A percentile compares a stretch with the other conserved stretches of the same genome.
phyloP scores from a whole-genome alignment of 192 early-diverging fungal species.

The Rhizophagus sp. region DNA sequence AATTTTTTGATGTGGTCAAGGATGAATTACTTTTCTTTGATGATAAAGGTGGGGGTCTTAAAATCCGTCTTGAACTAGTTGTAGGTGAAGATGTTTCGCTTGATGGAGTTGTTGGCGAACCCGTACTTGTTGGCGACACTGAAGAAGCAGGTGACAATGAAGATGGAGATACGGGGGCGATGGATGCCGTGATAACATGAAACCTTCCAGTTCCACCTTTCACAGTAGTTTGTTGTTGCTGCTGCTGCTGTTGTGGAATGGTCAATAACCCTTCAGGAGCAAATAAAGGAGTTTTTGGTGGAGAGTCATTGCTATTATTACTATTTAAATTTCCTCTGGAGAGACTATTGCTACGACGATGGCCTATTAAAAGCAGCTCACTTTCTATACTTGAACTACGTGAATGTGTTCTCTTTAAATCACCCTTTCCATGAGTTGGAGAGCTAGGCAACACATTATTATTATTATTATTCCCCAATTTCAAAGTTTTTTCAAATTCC shows the following conservation, averaged over 20 bases:
- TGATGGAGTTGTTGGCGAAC: constrained; percentile 18
- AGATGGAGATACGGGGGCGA: background rate
- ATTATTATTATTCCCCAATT: constrained; percentile 16
- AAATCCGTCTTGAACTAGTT: background rate
- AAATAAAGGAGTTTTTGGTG: constrained; percentile 11
- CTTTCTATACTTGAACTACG: constrained; percentile 28
- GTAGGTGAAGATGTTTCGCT: background rate
- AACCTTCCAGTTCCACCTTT: constrained; percentile 22
- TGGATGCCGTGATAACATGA: constrained; percentile 24
- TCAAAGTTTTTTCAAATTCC: constrained; percentile 63
- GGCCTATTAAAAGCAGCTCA: constrained; percentile 13
- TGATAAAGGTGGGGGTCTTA: constrained; percentile 11
- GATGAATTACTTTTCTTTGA: background rate
- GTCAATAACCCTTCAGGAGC: background rate
- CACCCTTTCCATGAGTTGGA: background rate
- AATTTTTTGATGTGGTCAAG: background rate
- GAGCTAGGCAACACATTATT: background rate
- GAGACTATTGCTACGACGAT: constrained; percentile 20
- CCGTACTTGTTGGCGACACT: background rate
- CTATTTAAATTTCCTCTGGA: background rate
- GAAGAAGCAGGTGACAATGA: background rate
- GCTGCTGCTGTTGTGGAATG: background rate
- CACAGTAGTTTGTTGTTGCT: constrained; percentile 11
- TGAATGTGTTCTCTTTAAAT: background rate
- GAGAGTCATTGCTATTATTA: background rate